These are phyloP conservation scores for Diplocarpon rosae DNA, from an alignment of 2,329 filamentous ascomycete genomes.

Conservation along the genomic window DNA sequence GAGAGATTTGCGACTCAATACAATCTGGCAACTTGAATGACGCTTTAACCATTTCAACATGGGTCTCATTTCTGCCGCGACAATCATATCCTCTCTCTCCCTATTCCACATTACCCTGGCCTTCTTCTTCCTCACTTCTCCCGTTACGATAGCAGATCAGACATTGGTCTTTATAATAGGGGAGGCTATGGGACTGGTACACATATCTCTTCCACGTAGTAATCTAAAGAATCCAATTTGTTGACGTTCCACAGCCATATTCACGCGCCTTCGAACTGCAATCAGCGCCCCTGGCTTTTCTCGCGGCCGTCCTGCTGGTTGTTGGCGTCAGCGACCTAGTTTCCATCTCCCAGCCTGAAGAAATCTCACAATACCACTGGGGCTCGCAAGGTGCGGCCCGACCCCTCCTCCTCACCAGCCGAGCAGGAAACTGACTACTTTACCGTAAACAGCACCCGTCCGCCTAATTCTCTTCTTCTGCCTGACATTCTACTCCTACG, in stretches of 20 bases:
- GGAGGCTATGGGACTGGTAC: slow-evolving; percentile 72
- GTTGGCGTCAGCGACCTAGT: slow-evolving; percentile 53
- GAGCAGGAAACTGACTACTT: background rate
- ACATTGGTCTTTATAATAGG: slow-evolving; percentile 71
- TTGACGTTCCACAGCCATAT: slow-evolving; percentile 38
- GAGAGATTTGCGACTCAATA: too few relatives aligned
- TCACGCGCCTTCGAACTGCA: slow-evolving; percentile 57
- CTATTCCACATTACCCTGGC: slow-evolving; percentile 77
- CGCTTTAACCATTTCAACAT: slow-evolving; percentile 36
- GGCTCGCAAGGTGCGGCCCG: slow-evolving; percentile 50
- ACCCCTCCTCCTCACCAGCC: slow-evolving; percentile 35
- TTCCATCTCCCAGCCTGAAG: slow-evolving; percentile 56
- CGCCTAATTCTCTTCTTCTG: slow-evolving; percentile 52
- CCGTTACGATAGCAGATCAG: slow-evolving; percentile 63
- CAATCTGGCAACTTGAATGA: too few relatives aligned
- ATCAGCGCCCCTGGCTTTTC: slow-evolving; percentile 61
- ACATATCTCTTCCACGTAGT: background rate
- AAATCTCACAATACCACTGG: slow-evolving; percentile 53
- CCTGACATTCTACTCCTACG: slow-evolving; percentile 53
- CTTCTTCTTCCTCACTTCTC: slow-evolving; percentile 71
- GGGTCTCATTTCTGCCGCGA: slow-evolving; percentile 70
- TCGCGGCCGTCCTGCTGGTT: slow-evolving; percentile 55
- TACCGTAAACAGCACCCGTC: slow-evolving; percentile 41
- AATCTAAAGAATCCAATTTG: too few relatives aligned
- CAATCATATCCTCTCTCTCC: slow-evolving; percentile 70